Conservation (phyloP, 805 yeast species). For the Pichia occidentalis region DNA sequence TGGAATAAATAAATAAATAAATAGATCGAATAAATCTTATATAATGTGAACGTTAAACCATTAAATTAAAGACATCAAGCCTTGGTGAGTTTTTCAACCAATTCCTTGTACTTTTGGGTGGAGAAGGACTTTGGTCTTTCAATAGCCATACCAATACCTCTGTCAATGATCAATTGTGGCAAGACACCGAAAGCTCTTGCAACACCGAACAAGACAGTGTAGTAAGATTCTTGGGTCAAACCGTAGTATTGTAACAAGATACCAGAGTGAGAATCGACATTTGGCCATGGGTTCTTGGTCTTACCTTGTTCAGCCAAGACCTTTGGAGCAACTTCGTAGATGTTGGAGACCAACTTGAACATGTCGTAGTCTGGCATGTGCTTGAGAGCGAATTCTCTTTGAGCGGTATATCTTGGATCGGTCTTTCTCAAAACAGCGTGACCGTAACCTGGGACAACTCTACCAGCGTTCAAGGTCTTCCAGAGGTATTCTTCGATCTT, state of each 20-base stretch:
- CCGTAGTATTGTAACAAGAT: slow-evolving; percentile 82
- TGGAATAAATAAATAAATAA: too few species aligned
- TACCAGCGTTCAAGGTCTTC: slow-evolving; percentile 73
- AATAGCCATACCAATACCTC: slow-evolving; percentile 75
- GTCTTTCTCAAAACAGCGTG: slow-evolving; percentile 86
- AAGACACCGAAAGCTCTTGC: slow-evolving; percentile 82
- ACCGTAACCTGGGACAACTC: slow-evolving; percentile 87
- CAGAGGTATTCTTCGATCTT: slow-evolving; percentile 71
- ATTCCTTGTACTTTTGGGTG: slow-evolving; percentile 83
- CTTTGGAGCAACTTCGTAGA: slow-evolving; percentile 77
- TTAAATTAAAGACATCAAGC: slow-evolving; percentile 9
- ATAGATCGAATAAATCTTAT: too few species aligned
- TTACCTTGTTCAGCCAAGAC: slow-evolving; percentile 80
- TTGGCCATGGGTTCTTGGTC: slow-evolving; percentile 92
- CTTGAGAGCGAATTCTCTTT: slow-evolving; percentile 69
- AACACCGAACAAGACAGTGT: slow-evolving; percentile 82
- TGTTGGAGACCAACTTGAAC: slow-evolving; percentile 70
- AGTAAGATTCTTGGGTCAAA: slow-evolving; percentile 72
- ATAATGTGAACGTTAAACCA: neutral
- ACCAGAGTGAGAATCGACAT: slow-evolving; percentile 85
- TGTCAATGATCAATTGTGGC: slow-evolving; percentile 78
- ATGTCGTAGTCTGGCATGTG: slow-evolving; percentile 75
- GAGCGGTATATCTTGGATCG: slow-evolving; percentile 83
- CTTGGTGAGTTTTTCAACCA: slow-evolving; percentile 42
- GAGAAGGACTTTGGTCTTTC: slow-evolving; percentile 93